Evolutionary conservation across 192 early-diverging fungal genomes (phyloP).

Genomic region (Dispira simplex): DNA sequence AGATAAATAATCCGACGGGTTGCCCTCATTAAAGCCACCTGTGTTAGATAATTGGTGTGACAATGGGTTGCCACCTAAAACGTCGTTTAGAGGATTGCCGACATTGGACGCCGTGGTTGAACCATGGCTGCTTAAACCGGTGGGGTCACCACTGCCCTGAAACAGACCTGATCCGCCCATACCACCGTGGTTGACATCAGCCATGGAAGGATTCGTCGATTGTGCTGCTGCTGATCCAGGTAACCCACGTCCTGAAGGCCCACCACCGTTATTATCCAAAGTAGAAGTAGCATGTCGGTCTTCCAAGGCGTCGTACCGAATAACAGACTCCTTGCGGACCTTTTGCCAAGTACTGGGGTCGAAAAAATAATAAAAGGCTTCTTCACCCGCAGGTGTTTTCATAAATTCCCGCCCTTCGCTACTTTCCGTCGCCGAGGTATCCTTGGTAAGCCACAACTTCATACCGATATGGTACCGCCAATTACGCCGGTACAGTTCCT

Average conservation of each 20-base stretch:
- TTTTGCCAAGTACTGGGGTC: conserved; percentile 81
- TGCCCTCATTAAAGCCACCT: background rate
- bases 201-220: background rate
- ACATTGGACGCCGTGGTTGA: background rate
- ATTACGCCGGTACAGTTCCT: conserved; percentile 83
- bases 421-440: conserved; percentile 23
- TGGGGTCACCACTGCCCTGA: background rate
- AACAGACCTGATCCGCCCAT: background rate
- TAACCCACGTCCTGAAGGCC: background rate
- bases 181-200: background rate
- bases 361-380: conserved; percentile 83
- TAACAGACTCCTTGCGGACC: conserved; percentile 77
- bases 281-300: conserved; percentile 26
- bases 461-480: conserved; percentile 97
- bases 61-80: background rate
- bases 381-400: conserved; percentile 54
- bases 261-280: background rate
- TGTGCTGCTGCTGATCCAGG: background rate
- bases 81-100: background rate
- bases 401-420: conserved; percentile 28
- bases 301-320: conserved; percentile 80
- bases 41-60: background rate
- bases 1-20: background rate
- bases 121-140: background rate
- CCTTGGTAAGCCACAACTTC: conserved; percentile 83